Base-by-base conservation (phyloP, 2,329 filamentous ascomycete species). In the Penicillium nordicum region DNA sequence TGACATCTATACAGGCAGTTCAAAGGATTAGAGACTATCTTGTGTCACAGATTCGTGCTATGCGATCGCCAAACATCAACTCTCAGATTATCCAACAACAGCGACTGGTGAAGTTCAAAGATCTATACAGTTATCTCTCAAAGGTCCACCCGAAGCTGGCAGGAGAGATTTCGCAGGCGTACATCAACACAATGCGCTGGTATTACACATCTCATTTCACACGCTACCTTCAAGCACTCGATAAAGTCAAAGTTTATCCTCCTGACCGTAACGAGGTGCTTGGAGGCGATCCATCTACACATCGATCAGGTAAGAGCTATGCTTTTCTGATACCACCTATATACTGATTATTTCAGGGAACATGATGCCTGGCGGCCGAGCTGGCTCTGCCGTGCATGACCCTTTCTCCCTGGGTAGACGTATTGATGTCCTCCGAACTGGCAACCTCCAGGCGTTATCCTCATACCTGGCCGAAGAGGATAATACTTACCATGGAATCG, bases 151-250 rank as follows among this genome's bases (percentile, higher is more conserved):
- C 88, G 1, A 81, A 84, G n/a, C 84, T 99, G 6, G 91, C 90
- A 9, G 88, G 92, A 51, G 90, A 99, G 73, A 96, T 99, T 62
- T 87, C 87, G 9, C 88, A 91, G 71, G 94, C 95, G 4, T 99
- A 99, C 69, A 88, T 95, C 78, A 96, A 97, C 72, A 99, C 95
- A 0, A 99, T 99, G 91, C 86, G 92, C 51, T 99, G 94, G 94
- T 99, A 99, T 70, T 97, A 97, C 71, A 77, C 88, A 51, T 94
- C 89, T 63, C 90, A 97, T 72, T 99, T 99, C 70, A 86, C 84
- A 4, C 87, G 93, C 34, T 99, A 99, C 72, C 86, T 89, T 61
- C 86, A 87, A 65, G 87, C 94, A 0, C 80, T 99, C 6, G 87
- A 88, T 53, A 95, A 91, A 72, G 82, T 99, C 58, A 93, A 89